Conservation (phyloP, 495 filamentous ascomycete genomes). For the Niebla homalea region DNA sequence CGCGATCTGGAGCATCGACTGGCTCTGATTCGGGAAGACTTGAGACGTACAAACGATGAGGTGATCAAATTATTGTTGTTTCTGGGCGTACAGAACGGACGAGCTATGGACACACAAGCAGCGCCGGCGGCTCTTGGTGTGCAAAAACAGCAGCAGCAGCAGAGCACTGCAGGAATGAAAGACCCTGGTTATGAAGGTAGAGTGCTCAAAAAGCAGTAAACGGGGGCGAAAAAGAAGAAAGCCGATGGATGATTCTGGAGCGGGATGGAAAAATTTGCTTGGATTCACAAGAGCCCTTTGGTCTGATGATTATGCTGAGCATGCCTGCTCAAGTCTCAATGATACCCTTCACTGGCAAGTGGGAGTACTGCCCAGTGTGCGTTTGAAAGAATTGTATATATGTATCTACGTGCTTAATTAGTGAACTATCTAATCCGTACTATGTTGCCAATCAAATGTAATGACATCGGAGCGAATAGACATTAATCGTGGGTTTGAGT, state of each 20-base stretch:
- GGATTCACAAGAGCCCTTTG: background rate
- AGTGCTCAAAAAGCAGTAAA: constrained; percentile 32
- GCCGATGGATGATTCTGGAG: no score
- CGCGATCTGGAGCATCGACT: constrained; percentile 33
- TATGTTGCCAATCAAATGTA: no score
- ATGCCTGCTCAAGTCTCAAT: background rate
- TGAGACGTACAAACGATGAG: constrained; percentile 18
- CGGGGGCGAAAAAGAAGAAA: constrained; percentile 31
- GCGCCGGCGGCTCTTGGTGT: constrained; percentile 3
- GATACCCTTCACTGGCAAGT: background rate
- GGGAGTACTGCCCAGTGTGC: no score
- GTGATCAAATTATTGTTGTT: constrained; percentile 18
- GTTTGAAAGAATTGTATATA: no score
- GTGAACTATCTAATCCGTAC: no score
- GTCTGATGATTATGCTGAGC: background rate
- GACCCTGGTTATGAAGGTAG: constrained; percentile 32
- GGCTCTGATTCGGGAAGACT: constrained; percentile 18
- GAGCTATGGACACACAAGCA: constrained; percentile 22
- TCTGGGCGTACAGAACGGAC: constrained; percentile 32
- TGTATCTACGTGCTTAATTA: no score
- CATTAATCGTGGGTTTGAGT: no score
- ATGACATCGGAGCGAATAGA: no score
- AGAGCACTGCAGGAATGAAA: constrained; percentile 1
- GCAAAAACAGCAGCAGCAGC: background rate
- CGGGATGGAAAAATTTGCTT: background rate